phyloP scores from a whole-genome alignment of 257 asterid genomes.

The Nicotiana benthamiana region DNA sequence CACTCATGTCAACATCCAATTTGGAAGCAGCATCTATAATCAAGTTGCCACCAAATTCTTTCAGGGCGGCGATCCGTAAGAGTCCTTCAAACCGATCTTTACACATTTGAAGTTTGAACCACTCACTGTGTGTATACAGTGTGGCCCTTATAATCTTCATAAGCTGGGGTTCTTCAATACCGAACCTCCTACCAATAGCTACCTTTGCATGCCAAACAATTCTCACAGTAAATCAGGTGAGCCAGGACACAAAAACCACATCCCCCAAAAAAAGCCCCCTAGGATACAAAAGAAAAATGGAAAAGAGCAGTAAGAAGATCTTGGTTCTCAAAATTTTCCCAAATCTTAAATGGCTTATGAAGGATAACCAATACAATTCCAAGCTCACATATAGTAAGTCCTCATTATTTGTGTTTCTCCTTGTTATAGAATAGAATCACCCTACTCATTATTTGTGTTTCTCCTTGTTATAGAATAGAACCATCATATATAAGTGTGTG shows the following conservation, averaged over 20 bases:
- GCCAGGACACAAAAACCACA: not conserved
- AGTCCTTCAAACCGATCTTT: conserved; percentile 88
- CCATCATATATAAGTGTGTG: not conserved
- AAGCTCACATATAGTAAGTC: too few species aligned
- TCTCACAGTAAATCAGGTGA: not conserved
- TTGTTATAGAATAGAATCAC: not conserved
- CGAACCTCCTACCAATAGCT: conserved; percentile 79
- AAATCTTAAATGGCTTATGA: not conserved
- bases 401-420: not conserved
- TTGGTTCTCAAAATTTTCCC: not conserved
- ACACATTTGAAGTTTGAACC: conserved; percentile 98
- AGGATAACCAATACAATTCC: not conserved
- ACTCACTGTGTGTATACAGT: conserved; percentile 68
- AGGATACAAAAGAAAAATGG: not conserved
- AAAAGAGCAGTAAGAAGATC: not conserved
- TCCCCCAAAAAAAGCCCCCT: not conserved
- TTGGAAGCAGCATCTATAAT: conserved; percentile 49
- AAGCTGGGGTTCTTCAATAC: conserved; percentile 91
- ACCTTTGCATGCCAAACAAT: conserved; percentile 42
- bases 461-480: not conserved
- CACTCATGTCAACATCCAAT: conserved; percentile 44
- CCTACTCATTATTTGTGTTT: not conserved
- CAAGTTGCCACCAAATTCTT: conserved; percentile 52
- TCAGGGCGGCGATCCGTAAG: conserved; percentile 61
- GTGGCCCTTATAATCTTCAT: conserved; percentile 84